Percentiles rank a stretch among this genome's conserved stretches.
These are phyloP conservation scores for Solanum habrochaites DNA, from an alignment of 257 asterid genomes.

Conservation along the genomic window DNA sequence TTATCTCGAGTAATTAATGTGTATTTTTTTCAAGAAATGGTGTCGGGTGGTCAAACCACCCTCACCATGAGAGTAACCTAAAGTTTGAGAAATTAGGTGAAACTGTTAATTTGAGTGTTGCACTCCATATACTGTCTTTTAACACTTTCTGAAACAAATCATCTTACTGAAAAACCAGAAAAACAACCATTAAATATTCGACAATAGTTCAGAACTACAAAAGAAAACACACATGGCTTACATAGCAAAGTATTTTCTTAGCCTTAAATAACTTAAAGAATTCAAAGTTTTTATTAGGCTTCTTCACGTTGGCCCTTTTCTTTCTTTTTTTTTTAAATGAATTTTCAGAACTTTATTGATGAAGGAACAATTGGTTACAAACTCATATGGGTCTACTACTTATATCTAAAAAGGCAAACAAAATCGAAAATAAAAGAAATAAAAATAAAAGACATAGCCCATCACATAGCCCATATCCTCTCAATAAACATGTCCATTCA, in stretches of 20 bases:
- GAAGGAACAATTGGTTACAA: no score
- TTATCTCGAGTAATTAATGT: no score
- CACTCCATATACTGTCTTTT: no score
- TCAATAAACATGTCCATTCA: no score
- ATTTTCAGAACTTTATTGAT: no score
- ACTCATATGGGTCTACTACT: no score
- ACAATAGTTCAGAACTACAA: not conserved
- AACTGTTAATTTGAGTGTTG: not conserved
- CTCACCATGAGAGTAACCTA: not conserved
- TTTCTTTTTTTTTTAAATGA: no score
- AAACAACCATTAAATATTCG: not conserved
- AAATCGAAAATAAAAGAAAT: no score
- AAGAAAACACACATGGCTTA: not conserved
- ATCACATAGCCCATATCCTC: no score
- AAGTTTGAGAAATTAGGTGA: not conserved
- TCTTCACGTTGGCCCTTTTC: slow-evolving; percentile 77
- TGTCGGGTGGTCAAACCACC: not conserved
- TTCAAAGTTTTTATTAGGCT: slow-evolving; percentile 75
- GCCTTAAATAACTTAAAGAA: slow-evolving; percentile 33
- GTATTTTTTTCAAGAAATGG: no score
- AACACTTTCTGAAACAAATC: not conserved
- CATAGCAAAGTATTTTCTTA: not conserved
- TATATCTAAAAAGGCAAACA: no score
- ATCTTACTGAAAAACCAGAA: not conserved
- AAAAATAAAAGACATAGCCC: no score